These are phyloP conservation scores for Carex littledalei DNA, from an alignment of 176 grass and related monocot species.

Conservation along the genomic window DNA sequence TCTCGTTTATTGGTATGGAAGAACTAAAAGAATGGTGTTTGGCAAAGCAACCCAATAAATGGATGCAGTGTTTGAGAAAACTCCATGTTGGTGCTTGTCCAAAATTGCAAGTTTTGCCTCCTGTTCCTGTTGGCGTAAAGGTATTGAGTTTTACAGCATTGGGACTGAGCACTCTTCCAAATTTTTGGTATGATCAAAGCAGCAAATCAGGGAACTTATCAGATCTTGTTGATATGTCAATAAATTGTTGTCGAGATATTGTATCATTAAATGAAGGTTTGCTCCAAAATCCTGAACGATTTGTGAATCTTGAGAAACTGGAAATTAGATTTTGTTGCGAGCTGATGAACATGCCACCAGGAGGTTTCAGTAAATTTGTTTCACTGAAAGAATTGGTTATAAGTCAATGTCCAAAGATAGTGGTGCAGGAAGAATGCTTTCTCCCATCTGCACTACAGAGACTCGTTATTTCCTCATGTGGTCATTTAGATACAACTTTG, in stretches of 20 bases:
- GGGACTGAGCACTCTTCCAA: not conserved
- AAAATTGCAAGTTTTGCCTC: not conserved
- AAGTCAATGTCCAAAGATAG: not conserved
- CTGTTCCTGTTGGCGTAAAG: not conserved
- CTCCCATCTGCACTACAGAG: not conserved
- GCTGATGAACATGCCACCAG: not conserved
- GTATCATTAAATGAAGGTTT: conserved; percentile 6
- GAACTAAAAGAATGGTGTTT: not conserved
- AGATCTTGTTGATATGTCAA: not conserved
- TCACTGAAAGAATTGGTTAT: conserved; percentile 8
- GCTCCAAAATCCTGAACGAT: not conserved
- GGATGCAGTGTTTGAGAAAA: not conserved
- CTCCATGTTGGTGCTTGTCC: not conserved
- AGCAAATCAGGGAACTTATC: not conserved
- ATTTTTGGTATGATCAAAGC: not conserved
- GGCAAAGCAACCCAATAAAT: not conserved
- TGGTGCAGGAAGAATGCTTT: not conserved
- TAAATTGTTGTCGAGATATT: not conserved
- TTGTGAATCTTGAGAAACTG: conserved; percentile 5
- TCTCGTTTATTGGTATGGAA: not conserved
- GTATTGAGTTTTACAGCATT: not conserved
- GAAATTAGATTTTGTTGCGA: not conserved
- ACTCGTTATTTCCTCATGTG: not conserved
- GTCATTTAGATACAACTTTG: not conserved
- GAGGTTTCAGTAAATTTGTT: conserved; percentile 13